These are phyloP conservation scores for Acanthamoeba triangularis DNA, from an alignment of 208 protist species.

Conservation along the genomic window DNA sequence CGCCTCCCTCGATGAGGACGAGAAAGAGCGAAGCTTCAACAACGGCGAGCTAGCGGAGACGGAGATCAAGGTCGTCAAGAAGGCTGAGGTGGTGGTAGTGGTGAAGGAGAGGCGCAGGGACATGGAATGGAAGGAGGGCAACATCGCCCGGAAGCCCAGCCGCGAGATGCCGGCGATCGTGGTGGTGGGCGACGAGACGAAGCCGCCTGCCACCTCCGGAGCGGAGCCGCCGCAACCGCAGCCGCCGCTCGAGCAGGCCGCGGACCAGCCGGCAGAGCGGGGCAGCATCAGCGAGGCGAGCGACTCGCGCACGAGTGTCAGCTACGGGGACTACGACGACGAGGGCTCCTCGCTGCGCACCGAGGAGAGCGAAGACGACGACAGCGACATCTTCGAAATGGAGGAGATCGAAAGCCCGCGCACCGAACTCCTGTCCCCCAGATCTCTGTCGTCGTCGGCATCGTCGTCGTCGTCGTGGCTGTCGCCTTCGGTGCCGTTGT, in stretches of 20 bases:
- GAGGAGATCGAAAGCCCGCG: conserved; percentile 16
- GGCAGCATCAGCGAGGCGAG: conserved; percentile 9
- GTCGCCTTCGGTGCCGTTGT: too few species aligned
- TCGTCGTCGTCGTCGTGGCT: not conserved
- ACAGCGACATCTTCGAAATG: conserved; percentile 31
- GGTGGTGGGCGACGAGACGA: not conserved
- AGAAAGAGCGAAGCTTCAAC: not conserved
- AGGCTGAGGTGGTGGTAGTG: not conserved
- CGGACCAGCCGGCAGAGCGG: not conserved
- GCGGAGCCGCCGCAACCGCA: not conserved
- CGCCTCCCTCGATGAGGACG: not conserved
- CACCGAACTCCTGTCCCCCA: not conserved
- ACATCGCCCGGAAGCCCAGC: not conserved
- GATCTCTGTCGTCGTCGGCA: not conserved
- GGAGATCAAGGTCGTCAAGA: not conserved
- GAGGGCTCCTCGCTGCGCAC: not conserved
- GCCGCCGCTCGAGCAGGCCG: not conserved
- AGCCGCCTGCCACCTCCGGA: not conserved
- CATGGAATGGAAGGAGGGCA: not conserved
- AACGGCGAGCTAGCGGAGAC: not conserved
- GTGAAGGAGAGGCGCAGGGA: not conserved
- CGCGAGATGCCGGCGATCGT: not conserved
- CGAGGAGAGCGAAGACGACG: not conserved
- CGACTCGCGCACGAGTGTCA: not conserved
- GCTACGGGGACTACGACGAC: not conserved